A percentile compares a stretch with the other conserved stretches of the same genome.
Conservation (phyloP, 192 early-diverging fungal species). For the Allomyces arbusculus region DNA sequence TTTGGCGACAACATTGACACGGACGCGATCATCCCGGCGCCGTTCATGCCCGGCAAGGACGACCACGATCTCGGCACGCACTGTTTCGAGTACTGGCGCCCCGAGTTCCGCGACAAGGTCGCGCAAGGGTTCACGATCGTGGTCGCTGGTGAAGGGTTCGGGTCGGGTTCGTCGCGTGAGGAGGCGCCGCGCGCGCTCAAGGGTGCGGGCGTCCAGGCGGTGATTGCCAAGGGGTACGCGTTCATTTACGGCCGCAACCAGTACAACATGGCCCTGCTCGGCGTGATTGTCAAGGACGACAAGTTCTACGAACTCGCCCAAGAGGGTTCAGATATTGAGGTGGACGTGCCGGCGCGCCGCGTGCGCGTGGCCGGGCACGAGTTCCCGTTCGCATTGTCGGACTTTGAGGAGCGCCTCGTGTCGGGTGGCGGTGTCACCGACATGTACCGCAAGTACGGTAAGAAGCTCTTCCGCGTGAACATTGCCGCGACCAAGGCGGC, state of each 20-base stretch:
- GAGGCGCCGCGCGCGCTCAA: constrained; percentile 56
- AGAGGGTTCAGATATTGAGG: constrained; percentile 47
- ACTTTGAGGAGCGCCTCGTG: constrained; percentile 55
- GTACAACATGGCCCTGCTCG: constrained; percentile 61
- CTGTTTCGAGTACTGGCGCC: constrained; percentile 50
- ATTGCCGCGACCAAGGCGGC: too few relatives aligned
- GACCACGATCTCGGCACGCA: constrained; percentile 48
- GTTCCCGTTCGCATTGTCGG: constrained; percentile 40
- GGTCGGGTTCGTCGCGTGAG: constrained; percentile 55
- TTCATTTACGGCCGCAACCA: constrained; percentile 71
- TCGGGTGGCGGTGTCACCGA: constrained; percentile 52
- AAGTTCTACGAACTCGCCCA: constrained; percentile 52
- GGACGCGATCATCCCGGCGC: constrained; percentile 58
- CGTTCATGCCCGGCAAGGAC: constrained; percentile 48
- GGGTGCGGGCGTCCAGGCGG: constrained; percentile 46
- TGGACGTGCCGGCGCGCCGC: constrained; percentile 44
- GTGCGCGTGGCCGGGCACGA: constrained; percentile 30
- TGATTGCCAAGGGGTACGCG: constrained; percentile 61
- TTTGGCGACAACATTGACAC: constrained; percentile 61
- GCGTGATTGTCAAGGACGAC: constrained; percentile 49
- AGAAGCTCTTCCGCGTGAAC: constrained; percentile 39
- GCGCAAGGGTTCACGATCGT: constrained; percentile 44
- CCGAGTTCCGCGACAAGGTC: constrained; percentile 47
- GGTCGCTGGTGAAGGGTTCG: constrained; percentile 51
- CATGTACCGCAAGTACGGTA: constrained; percentile 60